Percentiles rank a stretch among this genome's conserved stretches.
phyloP scores from a whole-genome alignment of 345 rosid genomes.

The Citrus unshiu region DNA sequence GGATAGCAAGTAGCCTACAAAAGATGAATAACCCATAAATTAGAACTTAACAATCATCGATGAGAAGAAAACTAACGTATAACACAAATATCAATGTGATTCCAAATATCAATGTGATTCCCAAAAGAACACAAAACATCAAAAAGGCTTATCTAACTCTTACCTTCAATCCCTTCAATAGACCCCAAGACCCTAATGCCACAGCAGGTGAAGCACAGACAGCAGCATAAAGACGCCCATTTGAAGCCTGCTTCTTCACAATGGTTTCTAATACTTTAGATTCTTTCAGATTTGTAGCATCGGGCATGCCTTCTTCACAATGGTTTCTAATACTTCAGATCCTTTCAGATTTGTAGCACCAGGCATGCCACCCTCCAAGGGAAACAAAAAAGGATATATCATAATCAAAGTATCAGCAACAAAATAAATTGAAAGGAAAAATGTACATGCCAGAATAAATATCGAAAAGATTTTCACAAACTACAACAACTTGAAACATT shows the following conservation, averaged over 20 bases:
- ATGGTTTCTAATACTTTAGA: conserved; percentile 4
- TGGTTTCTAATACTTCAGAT: background rate
- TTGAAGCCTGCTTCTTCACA: conserved; percentile 72
- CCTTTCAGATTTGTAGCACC: conserved; percentile 34
- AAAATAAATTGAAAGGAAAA: background rate
- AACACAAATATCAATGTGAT: background rate
- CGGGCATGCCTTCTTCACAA: conserved; percentile 89
- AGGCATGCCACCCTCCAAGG: conserved; percentile 77
- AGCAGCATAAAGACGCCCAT: conserved; percentile 79
- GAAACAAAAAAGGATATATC: background rate
- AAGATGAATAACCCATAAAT: conserved; percentile 10
- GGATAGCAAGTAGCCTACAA: conserved; percentile 86
- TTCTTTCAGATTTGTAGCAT: conserved; percentile 26
- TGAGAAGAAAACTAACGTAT: background rate
- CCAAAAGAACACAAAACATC: background rate
- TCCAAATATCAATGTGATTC: too few species aligned
- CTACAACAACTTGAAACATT: background rate
- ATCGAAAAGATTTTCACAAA: background rate
- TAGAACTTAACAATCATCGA: background rate
- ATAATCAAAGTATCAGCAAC: background rate
- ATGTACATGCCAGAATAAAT: background rate
- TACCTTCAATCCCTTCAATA: conserved; percentile 81
- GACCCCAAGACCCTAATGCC: conserved; percentile 80
- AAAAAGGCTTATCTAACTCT: background rate
- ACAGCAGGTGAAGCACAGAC: conserved; percentile 89